Percentiles rank a stretch among this genome's conserved stretches.
Evolutionary conservation across 345 rosid genomes (phyloP).

Genomic region (Populus alba): DNA sequence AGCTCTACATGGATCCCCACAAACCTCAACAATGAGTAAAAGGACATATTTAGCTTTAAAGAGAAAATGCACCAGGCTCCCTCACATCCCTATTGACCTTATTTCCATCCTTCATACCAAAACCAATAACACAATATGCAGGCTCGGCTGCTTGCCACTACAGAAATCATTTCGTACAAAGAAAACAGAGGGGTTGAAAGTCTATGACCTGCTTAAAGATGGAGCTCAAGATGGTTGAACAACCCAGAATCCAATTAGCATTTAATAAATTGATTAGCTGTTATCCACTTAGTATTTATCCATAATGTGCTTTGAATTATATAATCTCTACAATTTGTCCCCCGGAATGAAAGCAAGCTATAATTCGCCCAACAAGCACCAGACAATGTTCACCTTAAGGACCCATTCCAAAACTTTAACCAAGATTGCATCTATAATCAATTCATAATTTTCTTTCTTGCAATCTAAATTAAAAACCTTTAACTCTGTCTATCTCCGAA

Average conservation of each 20-base stretch:
- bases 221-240: background rate
- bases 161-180: no score
- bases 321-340: background rate
- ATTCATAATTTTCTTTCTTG: background rate
- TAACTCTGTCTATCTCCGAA: background rate
- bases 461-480: background rate
- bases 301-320: no score
- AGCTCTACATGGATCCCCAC: no score
- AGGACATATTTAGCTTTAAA: no score
- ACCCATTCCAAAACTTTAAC: background rate
- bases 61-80: no score
- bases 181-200: no score
- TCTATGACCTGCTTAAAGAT: background rate
- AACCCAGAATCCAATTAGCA: background rate
- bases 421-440: no score
- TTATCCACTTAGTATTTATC: background rate
- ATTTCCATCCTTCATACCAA: no score
- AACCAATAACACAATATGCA: no score
- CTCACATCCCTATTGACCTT: no score
- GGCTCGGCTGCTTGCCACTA: no score
- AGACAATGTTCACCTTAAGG: background rate
- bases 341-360: background rate
- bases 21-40: no score
- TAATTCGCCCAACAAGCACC: background rate
- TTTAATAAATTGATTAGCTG: background rate